Percentiles rank a stretch among this genome's conserved stretches.
Conservation (phyloP, 345 rosid genomes). For the Adansonia digitata region DNA sequence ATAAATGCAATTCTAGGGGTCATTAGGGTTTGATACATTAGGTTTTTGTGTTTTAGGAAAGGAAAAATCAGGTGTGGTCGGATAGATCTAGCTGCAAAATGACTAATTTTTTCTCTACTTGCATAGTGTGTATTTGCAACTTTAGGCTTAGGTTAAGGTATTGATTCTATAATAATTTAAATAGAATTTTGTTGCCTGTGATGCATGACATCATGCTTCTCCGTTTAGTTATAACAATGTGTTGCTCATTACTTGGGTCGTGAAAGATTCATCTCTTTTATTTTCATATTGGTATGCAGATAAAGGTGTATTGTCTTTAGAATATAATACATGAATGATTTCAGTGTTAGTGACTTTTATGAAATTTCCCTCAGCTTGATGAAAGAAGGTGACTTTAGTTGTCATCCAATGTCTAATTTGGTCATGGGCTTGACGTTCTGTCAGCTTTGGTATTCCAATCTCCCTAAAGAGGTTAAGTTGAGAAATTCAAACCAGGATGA, state of each 20-base stretch:
- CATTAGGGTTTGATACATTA: background rate
- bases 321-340: background rate
- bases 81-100: background rate
- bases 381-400: constrained; percentile 45
- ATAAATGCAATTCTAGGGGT: background rate
- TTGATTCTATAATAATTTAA: background rate
- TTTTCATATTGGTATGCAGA: background rate
- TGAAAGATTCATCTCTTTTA: background rate
- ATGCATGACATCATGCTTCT: background rate
- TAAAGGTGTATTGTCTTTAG: background rate
- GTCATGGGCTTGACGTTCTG: constrained; percentile 57
- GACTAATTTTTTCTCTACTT: background rate
- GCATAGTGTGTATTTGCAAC: background rate
- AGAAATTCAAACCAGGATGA: constrained; percentile 23
- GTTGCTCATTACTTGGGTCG: background rate
- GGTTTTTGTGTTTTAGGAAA: background rate
- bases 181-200: background rate
- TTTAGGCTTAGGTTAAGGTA: background rate
- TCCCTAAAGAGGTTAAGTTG: constrained; percentile 37
- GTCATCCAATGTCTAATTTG: constrained; percentile 43
- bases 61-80: background rate
- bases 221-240: background rate
- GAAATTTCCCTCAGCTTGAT: constrained; percentile 40
- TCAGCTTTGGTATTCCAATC: constrained; percentile 52
- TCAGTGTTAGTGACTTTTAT: background rate